phyloP scores from a whole-genome alignment of 2,329 filamentous ascomycete species.

The Purpureocillium takamizusanense region DNA sequence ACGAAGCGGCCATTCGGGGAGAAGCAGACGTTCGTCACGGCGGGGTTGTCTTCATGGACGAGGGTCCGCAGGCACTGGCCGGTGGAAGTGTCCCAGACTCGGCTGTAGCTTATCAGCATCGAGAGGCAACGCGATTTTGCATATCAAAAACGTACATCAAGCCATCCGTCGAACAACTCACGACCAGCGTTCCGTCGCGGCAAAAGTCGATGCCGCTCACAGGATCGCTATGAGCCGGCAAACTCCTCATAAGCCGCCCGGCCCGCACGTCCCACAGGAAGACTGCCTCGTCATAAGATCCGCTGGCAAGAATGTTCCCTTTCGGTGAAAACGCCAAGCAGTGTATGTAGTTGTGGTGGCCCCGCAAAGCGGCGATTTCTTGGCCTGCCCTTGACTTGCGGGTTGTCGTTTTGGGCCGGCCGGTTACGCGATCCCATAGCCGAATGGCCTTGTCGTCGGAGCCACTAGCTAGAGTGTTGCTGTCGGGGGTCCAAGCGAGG shows the following conservation, averaged over 20 bases:
- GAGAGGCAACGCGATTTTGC: too few relatives aligned
- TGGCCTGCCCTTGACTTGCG: constrained; percentile 23
- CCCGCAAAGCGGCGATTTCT: constrained; percentile 54
- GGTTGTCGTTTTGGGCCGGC: constrained; percentile 41
- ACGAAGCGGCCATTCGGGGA: constrained; percentile 91
- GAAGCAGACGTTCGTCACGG: constrained; percentile 83
- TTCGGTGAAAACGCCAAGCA: constrained; percentile 94
- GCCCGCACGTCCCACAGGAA: constrained; percentile 94
- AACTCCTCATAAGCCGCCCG: constrained; percentile 75
- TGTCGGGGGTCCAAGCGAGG: constrained; percentile 90
- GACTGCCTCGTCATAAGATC: constrained; percentile 93
- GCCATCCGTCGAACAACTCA: constrained; percentile 85
- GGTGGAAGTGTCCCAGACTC: constrained; percentile 92
- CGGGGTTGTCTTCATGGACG: constrained; percentile 91
- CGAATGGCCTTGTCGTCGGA: constrained; percentile 95
- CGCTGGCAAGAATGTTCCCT: constrained; percentile 91
- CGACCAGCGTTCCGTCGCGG: constrained; percentile 82
- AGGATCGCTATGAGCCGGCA: constrained; percentile 92
- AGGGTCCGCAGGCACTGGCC: constrained; percentile 92
- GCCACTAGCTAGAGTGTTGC: constrained; percentile 76
- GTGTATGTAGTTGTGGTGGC: constrained; percentile 95
- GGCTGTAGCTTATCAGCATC: constrained; percentile 32
- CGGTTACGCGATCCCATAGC: constrained; percentile 71
- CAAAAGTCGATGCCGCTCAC: constrained; percentile 92
- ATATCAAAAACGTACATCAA: constrained; percentile 52